phyloP scores from a whole-genome alignment of 179 eudicot genomes.

The Heliamphora pulchella region DNA sequence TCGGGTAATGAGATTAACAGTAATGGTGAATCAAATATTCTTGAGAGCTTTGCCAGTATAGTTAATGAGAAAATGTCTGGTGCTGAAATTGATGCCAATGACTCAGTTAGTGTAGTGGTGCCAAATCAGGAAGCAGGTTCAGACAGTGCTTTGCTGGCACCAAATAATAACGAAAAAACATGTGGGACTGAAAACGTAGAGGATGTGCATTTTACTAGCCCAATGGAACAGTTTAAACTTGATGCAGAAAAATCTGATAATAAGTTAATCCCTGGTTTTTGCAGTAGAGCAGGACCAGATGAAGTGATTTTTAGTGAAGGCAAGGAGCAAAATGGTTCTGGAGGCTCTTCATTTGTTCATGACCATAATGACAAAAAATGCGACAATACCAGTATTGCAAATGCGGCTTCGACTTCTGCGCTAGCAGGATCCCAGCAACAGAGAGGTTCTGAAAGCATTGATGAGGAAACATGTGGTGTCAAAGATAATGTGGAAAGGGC shows the following conservation, averaged over 20 bases:
- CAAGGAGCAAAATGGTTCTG: slow-evolving; percentile 26
- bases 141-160: slow-evolving; percentile 26
- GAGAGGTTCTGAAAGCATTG: slow-evolving; percentile 14
- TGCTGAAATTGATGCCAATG: slow-evolving; percentile 22
- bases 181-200: slow-evolving; percentile 17
- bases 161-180: slow-evolving; percentile 18
- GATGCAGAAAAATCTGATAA: slow-evolving; percentile 19
- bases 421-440: slow-evolving; percentile 13
- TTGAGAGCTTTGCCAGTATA: no score
- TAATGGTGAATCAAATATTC: slow-evolving; percentile 11
- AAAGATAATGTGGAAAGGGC: slow-evolving; percentile 20
- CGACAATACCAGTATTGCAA: neutral
- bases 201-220: slow-evolving; percentile 14
- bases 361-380: slow-evolving; percentile 16
- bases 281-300: slow-evolving; percentile 23
- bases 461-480: slow-evolving; percentile 17
- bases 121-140: slow-evolving; percentile 22
- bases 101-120: slow-evolving; percentile 14
- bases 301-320: slow-evolving; percentile 21
- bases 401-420: slow-evolving; percentile 12
- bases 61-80: slow-evolving; percentile 13
- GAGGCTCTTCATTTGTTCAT: slow-evolving; percentile 22
- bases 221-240: slow-evolving; percentile 19
- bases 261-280: slow-evolving; percentile 26
- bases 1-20: slow-evolving; percentile 23